phyloP scores from a whole-genome alignment of 179 eudicot genomes.

The Spergularia azorica region DNA sequence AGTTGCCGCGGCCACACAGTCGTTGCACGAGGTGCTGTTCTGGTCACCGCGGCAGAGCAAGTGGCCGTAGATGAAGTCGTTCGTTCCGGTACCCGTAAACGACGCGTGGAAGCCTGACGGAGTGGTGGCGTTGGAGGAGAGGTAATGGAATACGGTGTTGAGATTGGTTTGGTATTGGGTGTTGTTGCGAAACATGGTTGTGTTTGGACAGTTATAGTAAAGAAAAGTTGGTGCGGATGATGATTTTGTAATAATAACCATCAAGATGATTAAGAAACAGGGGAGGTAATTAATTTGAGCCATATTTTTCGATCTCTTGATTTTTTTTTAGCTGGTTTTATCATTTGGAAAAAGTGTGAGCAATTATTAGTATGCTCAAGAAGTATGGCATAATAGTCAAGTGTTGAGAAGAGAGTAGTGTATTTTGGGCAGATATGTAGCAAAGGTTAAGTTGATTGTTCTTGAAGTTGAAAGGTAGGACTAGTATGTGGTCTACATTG shows the following conservation, averaged over 20 bases:
- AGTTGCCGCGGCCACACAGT: conserved; percentile 25
- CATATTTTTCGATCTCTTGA: background rate
- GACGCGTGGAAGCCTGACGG: conserved; percentile 16
- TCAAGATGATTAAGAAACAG: conserved; percentile 1
- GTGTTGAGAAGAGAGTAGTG: no score
- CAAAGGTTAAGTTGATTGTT: no score
- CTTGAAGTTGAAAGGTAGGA: no score
- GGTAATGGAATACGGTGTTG: conserved; percentile 14
- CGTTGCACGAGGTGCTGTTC: conserved; percentile 7
- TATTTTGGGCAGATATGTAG: no score
- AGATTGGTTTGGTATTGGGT: conserved; percentile 19
- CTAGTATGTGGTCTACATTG: no score
- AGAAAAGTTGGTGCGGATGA: background rate
- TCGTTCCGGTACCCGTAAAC: background rate
- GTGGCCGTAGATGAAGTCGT: conserved; percentile 27
- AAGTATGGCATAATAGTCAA: no score
- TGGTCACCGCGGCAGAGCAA: conserved; percentile 41
- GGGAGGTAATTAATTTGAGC: background rate
- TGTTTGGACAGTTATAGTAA: conserved; percentile 8
- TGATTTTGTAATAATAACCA: background rate
- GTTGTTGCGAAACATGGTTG: conserved; percentile 15
- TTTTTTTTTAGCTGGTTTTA: background rate
- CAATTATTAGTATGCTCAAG: no score
- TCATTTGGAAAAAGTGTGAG: background rate
- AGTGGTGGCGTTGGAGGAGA: conserved; percentile 21